Evolutionary conservation across 2,329 filamentous ascomycete genomes (phyloP).

Genomic region (Colletotrichum sp.): DNA sequence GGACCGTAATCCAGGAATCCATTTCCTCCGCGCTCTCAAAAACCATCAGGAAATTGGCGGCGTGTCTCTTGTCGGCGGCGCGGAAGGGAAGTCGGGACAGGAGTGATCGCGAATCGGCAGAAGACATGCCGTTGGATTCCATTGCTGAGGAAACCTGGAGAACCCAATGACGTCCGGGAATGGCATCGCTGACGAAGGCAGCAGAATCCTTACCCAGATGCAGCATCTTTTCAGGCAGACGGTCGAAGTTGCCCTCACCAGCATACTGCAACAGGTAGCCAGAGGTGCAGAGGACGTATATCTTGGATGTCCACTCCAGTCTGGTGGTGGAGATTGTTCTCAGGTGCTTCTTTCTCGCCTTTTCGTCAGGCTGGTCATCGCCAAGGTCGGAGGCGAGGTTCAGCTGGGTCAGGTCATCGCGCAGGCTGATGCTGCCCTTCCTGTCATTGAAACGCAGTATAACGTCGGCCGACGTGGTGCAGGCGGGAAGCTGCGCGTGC

Average conservation of each 20-base stretch:
- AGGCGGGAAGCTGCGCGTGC: conserved; percentile 72
- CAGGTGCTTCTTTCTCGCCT: conserved; percentile 52
- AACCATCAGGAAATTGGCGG: conserved; percentile 72
- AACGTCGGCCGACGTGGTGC: conserved; percentile 70
- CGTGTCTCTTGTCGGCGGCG: conserved; percentile 58
- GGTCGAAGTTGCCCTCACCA: conserved; percentile 71
- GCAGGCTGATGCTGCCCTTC: conserved; percentile 44
- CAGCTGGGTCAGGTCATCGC: conserved; percentile 35
- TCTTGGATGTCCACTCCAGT: conserved; percentile 72
- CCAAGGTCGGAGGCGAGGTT: conserved; percentile 22
- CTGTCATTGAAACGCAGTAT: conserved; percentile 67
- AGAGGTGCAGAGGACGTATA: conserved; percentile 73
- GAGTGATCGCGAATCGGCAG: conserved; percentile 62
- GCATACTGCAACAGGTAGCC: conserved; percentile 79
- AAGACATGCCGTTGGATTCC: conserved; percentile 58
- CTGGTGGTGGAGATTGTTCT: conserved; percentile 46
- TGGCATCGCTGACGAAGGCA: conserved; percentile 80
- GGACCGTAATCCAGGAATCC: conserved; percentile 73
- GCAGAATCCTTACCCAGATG: conserved; percentile 76
- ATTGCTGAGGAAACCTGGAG: conserved; percentile 74
- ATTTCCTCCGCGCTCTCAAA: conserved; percentile 76
- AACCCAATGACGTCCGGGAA: conserved; percentile 82
- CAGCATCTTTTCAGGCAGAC: conserved; percentile 75
- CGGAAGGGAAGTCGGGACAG: conserved; percentile 70
- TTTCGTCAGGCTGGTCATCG: conserved; percentile 35